Conservation (phyloP, 495 filamentous ascomycete species). For the Daldinia caldariorum region DNA sequence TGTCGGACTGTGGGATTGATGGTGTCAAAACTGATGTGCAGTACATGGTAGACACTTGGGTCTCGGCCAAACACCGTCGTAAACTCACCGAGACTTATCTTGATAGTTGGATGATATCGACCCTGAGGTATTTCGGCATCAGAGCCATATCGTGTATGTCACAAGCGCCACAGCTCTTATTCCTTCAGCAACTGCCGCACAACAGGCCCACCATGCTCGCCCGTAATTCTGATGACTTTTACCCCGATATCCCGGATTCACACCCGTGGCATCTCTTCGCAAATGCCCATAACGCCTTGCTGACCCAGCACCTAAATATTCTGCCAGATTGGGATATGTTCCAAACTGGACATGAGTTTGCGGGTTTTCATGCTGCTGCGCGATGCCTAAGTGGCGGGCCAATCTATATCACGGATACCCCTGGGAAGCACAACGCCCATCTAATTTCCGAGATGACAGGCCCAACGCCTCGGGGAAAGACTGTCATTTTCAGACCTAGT, state of each 20-base stretch:
- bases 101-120: conserved; percentile 84
- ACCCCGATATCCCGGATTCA: conserved; percentile 76
- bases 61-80: conserved; percentile 71
- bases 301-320: conserved; percentile 69
- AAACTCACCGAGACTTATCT: conserved; percentile 78
- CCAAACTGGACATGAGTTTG: conserved; percentile 82
- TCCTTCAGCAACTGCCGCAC: conserved; percentile 79
- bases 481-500: conserved; percentile 79
- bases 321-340: conserved; percentile 99
- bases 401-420: conserved; percentile 91
- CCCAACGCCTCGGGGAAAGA: conserved; percentile 70
- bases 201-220: conserved; percentile 75
- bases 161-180: conserved; percentile 81
- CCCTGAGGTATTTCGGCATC: conserved; percentile 77
- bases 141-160: conserved; percentile 94
- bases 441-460: conserved; percentile 82
- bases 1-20: conserved; percentile 74
- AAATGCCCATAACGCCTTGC: conserved; percentile 89
- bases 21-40: conserved; percentile 92
- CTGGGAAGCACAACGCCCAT: conserved; percentile 77
- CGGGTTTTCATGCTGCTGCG: conserved; percentile 86
- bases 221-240: conserved; percentile 95
- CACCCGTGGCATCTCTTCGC: conserved; percentile 96
- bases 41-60: conserved; percentile 81
- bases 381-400: conserved; percentile 91